A percentile compares a stretch with the other conserved stretches of the same genome.
phyloP scores from a whole-genome alignment of 495 filamentous ascomycete species.

The Usnea hakonensis region DNA sequence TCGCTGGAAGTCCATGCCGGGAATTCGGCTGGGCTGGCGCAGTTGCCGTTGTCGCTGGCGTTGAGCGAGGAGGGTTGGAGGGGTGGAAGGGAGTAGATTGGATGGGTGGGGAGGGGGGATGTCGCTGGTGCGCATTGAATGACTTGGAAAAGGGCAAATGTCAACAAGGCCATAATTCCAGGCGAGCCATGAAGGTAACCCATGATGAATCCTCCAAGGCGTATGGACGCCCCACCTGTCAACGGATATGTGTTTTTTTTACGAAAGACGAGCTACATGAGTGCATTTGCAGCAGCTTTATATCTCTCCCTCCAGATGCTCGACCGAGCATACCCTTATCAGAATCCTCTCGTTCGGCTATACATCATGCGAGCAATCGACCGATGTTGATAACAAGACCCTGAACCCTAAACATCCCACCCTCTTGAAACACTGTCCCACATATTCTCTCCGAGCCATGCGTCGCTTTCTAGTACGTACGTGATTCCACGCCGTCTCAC shows the following conservation, averaged over 20 bases:
- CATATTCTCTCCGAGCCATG: no score
- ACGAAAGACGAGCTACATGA: no score
- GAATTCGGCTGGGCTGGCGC: background rate
- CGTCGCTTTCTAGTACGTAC: no score
- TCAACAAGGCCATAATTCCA: background rate
- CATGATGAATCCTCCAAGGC: background rate
- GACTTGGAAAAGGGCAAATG: background rate
- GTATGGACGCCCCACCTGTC: background rate
- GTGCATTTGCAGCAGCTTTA: background rate
- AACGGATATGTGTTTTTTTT: background rate
- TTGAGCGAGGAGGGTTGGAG: background rate
- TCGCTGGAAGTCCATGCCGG: background rate
- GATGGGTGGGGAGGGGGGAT: background rate
- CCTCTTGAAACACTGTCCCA: background rate
- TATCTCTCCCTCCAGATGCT: background rate
- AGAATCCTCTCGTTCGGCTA: background rate
- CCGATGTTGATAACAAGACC: background rate
- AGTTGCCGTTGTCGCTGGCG: constrained; percentile 6
- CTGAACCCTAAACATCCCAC: background rate
- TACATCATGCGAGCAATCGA: background rate
- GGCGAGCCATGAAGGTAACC: background rate
- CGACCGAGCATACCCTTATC: background rate
- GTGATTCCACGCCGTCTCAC: no score
- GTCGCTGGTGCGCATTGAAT: background rate
- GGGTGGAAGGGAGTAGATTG: background rate